phyloP scores from a whole-genome alignment of 2,329 filamentous ascomycete genomes.

The Thyridium curvatum region DNA sequence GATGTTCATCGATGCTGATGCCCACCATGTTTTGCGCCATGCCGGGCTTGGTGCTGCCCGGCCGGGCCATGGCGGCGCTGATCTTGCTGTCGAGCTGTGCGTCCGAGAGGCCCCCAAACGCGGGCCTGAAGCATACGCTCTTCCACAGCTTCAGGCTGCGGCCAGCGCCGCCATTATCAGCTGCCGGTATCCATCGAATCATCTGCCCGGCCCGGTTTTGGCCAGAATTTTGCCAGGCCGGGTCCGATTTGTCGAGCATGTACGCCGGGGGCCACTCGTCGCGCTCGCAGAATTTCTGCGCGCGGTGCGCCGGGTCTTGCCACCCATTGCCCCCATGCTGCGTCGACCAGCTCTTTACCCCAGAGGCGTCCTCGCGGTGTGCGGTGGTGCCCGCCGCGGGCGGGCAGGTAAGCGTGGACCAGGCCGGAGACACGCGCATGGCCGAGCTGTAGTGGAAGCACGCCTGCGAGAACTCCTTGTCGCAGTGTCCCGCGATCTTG shows the following conservation, averaged over 20 bases:
- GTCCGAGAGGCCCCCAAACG: constrained; percentile 3
- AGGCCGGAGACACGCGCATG: constrained; percentile 7
- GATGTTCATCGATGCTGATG: neutral
- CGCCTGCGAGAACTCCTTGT: constrained; percentile 10
- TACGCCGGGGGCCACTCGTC: constrained; percentile 8
- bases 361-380: constrained; percentile 1
- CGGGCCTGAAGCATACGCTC: constrained; percentile 16
- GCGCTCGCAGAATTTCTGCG: constrained; percentile 2
- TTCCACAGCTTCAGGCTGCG: constrained; percentile 2
- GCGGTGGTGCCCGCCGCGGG: constrained; percentile 1
- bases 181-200: constrained; percentile 5
- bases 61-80: neutral
- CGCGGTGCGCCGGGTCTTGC: neutral
- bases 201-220: constrained; percentile 5
- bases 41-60: no score
- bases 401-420: constrained; percentile 6
- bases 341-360: neutral
- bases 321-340: constrained; percentile 3
- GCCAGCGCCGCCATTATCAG: constrained; percentile 4
- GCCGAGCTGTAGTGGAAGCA: constrained; percentile 16
- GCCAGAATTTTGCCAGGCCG: constrained; percentile 2
- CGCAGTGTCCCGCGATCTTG: constrained; percentile 6
- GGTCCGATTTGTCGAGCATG: constrained; percentile 18
- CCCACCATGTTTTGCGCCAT: neutral
- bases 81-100: constrained; percentile 1